Evolutionary conservation across 2,329 filamentous ascomycete genomes (phyloP).

Genomic region (Phyllosticta capitalensis): DNA sequence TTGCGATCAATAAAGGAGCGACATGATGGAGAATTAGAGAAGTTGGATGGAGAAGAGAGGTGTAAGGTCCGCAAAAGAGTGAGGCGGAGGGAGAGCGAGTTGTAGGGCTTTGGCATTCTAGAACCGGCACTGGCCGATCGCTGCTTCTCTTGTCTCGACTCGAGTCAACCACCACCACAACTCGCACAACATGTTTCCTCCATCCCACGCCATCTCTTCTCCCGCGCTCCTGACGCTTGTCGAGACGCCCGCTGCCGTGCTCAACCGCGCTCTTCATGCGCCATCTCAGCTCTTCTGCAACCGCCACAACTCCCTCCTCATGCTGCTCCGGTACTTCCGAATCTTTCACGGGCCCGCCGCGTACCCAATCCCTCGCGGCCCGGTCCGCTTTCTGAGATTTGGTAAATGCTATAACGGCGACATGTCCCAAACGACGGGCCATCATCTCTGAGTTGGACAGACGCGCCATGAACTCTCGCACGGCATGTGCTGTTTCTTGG

Average conservation of each 20-base stretch:
- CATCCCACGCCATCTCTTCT: neutral
- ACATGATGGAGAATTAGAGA: neutral
- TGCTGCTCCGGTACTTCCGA: neutral
- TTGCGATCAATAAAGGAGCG: neutral
- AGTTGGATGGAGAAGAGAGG: neutral
- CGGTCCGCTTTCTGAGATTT: neutral
- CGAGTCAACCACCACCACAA: neutral
- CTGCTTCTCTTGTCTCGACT: neutral
- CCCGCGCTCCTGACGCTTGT: neutral
- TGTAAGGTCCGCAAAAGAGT: no score
- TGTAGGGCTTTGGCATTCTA: neutral
- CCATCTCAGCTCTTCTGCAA: neutral
- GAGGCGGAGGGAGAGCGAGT: neutral
- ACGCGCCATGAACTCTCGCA: neutral
- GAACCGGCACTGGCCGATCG: neutral
- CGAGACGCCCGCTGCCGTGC: neutral
- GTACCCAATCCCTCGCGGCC: neutral
- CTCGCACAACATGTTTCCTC: neutral
- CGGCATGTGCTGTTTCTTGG: neutral
- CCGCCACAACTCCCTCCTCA: neutral
- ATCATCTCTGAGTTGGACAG: neutral
- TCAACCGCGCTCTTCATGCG: neutral
- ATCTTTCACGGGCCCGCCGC: neutral
- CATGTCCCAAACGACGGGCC: neutral
- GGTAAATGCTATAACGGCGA: neutral